Conservation (phyloP, 2,329 filamentous ascomycete genomes). For the Furcasterigmium furcatum region DNA sequence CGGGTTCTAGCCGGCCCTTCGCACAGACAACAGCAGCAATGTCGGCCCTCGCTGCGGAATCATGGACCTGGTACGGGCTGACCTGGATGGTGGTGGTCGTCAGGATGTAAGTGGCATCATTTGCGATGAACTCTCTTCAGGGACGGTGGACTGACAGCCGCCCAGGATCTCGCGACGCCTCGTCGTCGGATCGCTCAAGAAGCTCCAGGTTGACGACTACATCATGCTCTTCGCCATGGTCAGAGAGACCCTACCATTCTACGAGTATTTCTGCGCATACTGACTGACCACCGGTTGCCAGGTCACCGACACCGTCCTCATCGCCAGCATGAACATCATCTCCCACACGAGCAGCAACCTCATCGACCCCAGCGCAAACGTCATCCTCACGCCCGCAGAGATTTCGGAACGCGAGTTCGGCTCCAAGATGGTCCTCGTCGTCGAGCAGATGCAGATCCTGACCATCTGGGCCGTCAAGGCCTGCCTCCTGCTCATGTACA, state of each 20-base stretch:
- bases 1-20: too few species aligned
- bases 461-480: constrained; percentile 54
- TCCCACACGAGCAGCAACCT: constrained; percentile 56
- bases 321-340: constrained; percentile 52
- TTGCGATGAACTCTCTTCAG: constrained; percentile 1
- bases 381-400: constrained; percentile 39
- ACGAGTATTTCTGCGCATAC: too few species aligned
- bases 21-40: constrained; percentile 23
- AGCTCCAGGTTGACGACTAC: constrained; percentile 52
- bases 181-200: constrained; percentile 39
- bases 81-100: constrained; percentile 31
- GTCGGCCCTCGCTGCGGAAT: constrained; percentile 29
- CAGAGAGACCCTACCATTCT: too few species aligned
- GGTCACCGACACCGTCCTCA: constrained; percentile 50
- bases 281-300: constrained; percentile 15
- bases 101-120: constrained; percentile 30
- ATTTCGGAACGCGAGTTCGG: constrained; percentile 41
- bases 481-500: constrained; percentile 55
- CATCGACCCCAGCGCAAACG: constrained; percentile 44
- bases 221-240: constrained; percentile 52
- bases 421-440: constrained; percentile 60
- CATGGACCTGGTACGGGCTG: constrained; percentile 42
- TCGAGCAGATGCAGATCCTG: constrained; percentile 59
- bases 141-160: neutral
- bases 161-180: constrained; percentile 32